Conservation (phyloP, 2,329 filamentous ascomycete species). For the Pseudogymnoascus pannorum region DNA sequence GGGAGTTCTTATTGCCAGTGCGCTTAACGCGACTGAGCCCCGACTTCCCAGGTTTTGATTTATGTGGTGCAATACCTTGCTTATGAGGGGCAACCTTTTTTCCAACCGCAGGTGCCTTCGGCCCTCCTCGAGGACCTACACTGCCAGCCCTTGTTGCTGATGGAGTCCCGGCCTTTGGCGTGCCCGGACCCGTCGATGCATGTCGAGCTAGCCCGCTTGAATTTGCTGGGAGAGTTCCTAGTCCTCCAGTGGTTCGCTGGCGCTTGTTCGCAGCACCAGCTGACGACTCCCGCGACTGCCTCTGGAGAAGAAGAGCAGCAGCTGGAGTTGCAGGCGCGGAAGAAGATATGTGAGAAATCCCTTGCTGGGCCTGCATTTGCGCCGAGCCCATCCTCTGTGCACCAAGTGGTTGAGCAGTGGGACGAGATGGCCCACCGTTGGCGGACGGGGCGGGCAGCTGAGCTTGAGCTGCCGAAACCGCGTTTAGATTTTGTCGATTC, state of each 20-base stretch:
- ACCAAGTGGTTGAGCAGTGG: constrained; percentile 19
- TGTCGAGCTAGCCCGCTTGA: constrained; percentile 56
- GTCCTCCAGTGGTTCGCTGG: constrained; percentile 36
- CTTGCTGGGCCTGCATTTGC: constrained; percentile 20
- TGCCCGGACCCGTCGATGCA: constrained; percentile 55
- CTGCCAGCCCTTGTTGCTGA: constrained; percentile 44
- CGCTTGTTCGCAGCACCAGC: constrained; percentile 53
- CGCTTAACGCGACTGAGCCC: constrained; percentile 55
- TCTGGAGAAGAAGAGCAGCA: constrained; percentile 51
- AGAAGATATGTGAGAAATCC: constrained; percentile 23
- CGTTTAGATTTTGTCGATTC: constrained; percentile 17
- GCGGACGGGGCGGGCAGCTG: constrained; percentile 21
- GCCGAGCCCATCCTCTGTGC: constrained; percentile 13
- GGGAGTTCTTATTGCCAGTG: constrained; percentile 46
- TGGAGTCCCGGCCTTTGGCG: constrained; percentile 43
- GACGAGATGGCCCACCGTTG: constrained; percentile 19
- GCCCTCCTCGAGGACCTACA: constrained; percentile 46
- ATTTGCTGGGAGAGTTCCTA: constrained; percentile 40
- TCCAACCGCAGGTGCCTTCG: constrained; percentile 29
- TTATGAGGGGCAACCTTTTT: constrained; percentile 28
- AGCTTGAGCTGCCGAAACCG: constrained; percentile 19
- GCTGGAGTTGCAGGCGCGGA: constrained; percentile 55
- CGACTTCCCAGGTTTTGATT: constrained; percentile 41
- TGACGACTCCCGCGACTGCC: constrained; percentile 50
- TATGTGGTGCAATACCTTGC: constrained; percentile 25